Conservation (phyloP, 1,284 basidiomycete species). For the Schizophyllum commune region DNA sequence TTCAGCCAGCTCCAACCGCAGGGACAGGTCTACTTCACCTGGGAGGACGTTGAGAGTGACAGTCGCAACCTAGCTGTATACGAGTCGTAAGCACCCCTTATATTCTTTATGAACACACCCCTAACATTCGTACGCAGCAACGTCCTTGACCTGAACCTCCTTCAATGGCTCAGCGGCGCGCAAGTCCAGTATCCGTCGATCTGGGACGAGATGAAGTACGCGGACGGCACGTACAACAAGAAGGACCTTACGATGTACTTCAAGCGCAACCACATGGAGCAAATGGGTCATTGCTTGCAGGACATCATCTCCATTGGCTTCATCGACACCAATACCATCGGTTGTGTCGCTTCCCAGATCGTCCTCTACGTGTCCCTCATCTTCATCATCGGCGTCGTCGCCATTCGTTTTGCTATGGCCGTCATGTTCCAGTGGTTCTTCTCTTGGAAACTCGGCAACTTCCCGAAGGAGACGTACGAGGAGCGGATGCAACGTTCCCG, state of each 20-base stretch:
- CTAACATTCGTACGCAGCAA: slow-evolving; percentile 34
- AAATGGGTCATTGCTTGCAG: slow-evolving; percentile 76
- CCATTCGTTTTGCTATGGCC: slow-evolving; percentile 94
- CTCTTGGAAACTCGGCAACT: slow-evolving; percentile 90
- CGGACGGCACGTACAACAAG: slow-evolving; percentile 70
- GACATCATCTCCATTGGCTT: slow-evolving; percentile 87
- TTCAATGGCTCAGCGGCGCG: slow-evolving; percentile 75
- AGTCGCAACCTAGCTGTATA: slow-evolving; percentile 84
- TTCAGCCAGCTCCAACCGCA: slow-evolving; percentile 45
- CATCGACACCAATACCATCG: slow-evolving; percentile 90
- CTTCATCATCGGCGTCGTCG: slow-evolving; percentile 96
- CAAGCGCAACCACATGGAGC: slow-evolving; percentile 54
- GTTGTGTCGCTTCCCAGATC: slow-evolving; percentile 92
- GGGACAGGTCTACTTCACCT: slow-evolving; percentile 91
- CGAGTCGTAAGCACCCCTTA: slow-evolving; percentile 60
- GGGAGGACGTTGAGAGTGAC: slow-evolving; percentile 73
- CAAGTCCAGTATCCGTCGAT: slow-evolving; percentile 78
- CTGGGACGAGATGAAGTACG: slow-evolving; percentile 71
- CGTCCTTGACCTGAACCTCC: slow-evolving; percentile 83
- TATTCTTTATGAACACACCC: slow-evolving; percentile 6
- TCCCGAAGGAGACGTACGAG: slow-evolving; percentile 89
- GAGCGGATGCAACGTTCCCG: slow-evolving; percentile 87
- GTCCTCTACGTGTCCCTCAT: slow-evolving; percentile 94
- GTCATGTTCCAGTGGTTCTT: slow-evolving; percentile 97
- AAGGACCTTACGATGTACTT: slow-evolving; percentile 85